Conservation (phyloP, 352 stramenopile genomes). For the Globisporangium nodosum region DNA sequence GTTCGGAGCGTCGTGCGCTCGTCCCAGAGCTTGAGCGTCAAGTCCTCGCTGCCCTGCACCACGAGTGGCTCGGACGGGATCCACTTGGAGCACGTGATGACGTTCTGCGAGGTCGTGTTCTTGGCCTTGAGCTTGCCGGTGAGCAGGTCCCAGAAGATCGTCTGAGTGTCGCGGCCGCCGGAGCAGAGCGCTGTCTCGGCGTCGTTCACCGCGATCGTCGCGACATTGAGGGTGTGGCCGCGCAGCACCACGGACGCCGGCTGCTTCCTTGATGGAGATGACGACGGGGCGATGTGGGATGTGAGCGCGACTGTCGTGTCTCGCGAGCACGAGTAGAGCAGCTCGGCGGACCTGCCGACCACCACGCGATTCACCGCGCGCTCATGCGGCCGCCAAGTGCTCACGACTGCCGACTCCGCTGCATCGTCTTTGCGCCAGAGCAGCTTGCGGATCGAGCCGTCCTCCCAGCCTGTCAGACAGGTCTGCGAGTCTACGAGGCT, state of each 20-base stretch:
- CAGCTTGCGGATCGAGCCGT: slow-evolving; percentile 48
- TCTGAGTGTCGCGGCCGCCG: slow-evolving; percentile 75
- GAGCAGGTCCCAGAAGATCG: slow-evolving; percentile 69
- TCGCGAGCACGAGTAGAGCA: slow-evolving; percentile 71
- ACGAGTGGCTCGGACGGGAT: slow-evolving; percentile 53
- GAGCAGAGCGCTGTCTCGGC: slow-evolving; percentile 63
- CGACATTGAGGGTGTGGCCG: slow-evolving; percentile 68
- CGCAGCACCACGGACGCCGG: slow-evolving; percentile 22
- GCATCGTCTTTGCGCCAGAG: slow-evolving; percentile 24
- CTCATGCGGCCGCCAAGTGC: slow-evolving; percentile 42
- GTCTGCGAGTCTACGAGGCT: slow-evolving; percentile 12
- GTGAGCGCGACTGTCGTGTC: slow-evolving; percentile 71
- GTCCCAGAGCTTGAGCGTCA: slow-evolving; percentile 81
- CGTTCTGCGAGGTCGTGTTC: slow-evolving; percentile 76
- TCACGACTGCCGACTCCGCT: slow-evolving; percentile 13
- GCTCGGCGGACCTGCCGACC: slow-evolving; percentile 25
- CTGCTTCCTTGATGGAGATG: slow-evolving; percentile 10
- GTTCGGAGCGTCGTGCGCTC: slow-evolving; percentile 38
- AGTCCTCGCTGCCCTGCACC: slow-evolving; percentile 74
- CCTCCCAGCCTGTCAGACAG: slow-evolving; percentile 68
- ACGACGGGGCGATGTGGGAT: slow-evolving; percentile 1
- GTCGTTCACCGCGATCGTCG: slow-evolving; percentile 46
- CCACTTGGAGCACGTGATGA: slow-evolving; percentile 83
- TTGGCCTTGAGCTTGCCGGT: slow-evolving; percentile 42
- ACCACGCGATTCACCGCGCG: slow-evolving; percentile 61